Evolutionary conservation across 805 yeast species (phyloP).

Genomic region (Candida glaebosa): DNA sequence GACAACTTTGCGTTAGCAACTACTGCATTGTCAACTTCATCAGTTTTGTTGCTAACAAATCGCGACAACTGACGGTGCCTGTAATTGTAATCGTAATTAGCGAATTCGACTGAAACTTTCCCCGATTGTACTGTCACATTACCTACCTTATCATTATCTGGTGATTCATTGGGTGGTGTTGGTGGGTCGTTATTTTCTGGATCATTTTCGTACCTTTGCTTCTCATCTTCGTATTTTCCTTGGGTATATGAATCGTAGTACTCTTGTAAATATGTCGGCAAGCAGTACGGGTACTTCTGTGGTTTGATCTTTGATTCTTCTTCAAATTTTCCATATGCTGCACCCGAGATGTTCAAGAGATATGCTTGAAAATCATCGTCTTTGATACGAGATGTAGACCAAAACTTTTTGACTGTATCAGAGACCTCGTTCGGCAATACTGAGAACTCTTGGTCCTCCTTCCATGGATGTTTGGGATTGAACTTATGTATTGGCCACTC

Average conservation of each 20-base stretch:
- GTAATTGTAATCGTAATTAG: constrained; percentile 20
- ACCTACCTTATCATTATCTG: constrained; percentile 17
- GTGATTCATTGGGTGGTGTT: constrained; percentile 5
- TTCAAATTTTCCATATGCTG: constrained; percentile 30
- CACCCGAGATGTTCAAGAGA: constrained; percentile 34
- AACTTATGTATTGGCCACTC: constrained; percentile 57
- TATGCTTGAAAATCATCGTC: constrained; percentile 17
- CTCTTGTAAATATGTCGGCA: constrained; percentile 29
- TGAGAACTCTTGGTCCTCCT: constrained; percentile 49
- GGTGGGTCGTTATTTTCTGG: constrained; percentile 21
- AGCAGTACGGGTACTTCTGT: constrained; percentile 14
- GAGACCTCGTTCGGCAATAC: constrained; percentile 60
- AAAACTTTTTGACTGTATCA: constrained; percentile 44
- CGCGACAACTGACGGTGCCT: constrained; percentile 16
- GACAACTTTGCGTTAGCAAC: constrained; percentile 25
- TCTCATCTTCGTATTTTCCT: constrained; percentile 22
- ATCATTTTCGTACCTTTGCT: constrained; percentile 24
- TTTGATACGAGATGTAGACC: constrained; percentile 36
- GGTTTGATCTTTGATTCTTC: constrained; percentile 8
- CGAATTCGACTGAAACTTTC: constrained; percentile 20
- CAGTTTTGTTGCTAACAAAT: constrained; percentile 9
- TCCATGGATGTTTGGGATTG: constrained; percentile 39
- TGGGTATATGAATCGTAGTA: constrained; percentile 24
- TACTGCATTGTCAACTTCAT: constrained; percentile 29
- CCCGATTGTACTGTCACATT: constrained; percentile 29